Percentiles rank a stretch among this genome's conserved stretches.
These are phyloP conservation scores for Talaromyces sp. DNA, from an alignment of 2,329 filamentous ascomycete species.

Conservation along the genomic window DNA sequence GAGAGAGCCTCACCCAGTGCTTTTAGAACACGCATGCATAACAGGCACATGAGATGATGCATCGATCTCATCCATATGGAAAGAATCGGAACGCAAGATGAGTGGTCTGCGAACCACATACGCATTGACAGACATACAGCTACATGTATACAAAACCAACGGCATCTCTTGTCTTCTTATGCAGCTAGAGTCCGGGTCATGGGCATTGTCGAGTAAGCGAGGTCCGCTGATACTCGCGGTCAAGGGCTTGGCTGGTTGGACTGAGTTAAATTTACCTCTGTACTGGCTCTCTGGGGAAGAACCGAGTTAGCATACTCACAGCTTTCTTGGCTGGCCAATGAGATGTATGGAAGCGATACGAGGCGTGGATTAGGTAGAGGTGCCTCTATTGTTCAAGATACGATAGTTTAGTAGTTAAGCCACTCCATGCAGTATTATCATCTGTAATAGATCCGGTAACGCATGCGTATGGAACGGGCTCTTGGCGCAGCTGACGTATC, in stretches of 20 bases:
- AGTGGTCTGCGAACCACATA: background rate
- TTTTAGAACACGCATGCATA: background rate
- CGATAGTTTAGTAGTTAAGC: background rate
- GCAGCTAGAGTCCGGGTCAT: background rate
- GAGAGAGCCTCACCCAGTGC: constrained; percentile 5
- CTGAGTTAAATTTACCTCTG: background rate
- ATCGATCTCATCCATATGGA: background rate
- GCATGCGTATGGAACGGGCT: background rate
- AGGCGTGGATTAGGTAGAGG: background rate
- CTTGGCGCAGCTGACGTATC: constrained; percentile 11
- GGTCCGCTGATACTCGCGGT: constrained; percentile 9
- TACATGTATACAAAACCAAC: background rate
- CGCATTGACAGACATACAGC: background rate
- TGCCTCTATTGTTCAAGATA: background rate
- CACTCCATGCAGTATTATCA: background rate
- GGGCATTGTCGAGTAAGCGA: background rate
- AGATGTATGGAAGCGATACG: background rate
- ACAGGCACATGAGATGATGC: background rate
- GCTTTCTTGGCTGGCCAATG: background rate
- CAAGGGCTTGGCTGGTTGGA: constrained; percentile 1
- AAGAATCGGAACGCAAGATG: constrained; percentile 8
- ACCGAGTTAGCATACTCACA: background rate
- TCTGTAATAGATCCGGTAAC: background rate
- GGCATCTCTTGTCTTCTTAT: background rate
- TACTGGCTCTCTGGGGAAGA: background rate